These are phyloP conservation scores for Pedinophyceae sp. DNA, from an alignment of 139 green algal genomes.

Conservation along the genomic window DNA sequence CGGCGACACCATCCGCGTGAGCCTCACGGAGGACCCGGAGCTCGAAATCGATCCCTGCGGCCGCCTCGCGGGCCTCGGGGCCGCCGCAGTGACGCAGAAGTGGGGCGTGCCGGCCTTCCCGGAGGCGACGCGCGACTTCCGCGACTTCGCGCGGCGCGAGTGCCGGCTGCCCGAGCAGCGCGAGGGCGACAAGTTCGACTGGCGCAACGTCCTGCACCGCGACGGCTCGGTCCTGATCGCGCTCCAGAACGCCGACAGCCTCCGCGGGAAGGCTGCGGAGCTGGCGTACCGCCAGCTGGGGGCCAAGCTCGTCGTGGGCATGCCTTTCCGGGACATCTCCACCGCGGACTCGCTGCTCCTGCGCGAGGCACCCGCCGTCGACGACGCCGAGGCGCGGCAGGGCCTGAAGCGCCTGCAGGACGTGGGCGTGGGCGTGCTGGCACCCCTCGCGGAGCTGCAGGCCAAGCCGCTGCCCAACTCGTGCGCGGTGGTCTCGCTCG, in stretches of 20 bases:
- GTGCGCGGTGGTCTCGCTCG: constrained; percentile 64
- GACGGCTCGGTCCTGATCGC: constrained; percentile 56
- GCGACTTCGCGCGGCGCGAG: constrained; percentile 61
- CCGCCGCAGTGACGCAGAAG: constrained; percentile 12
- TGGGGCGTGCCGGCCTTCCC: constrained; percentile 59
- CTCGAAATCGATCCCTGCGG: constrained; percentile 90
- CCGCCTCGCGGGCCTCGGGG: constrained; percentile 60
- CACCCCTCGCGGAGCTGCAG: constrained; percentile 39
- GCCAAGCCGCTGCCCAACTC: constrained; percentile 53
- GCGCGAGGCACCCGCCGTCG: constrained; percentile 28
- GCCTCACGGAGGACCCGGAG: constrained; percentile 87
- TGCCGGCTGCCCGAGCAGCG: constrained; percentile 62
- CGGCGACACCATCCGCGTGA: constrained; percentile 95
- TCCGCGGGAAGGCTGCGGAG: constrained; percentile 27
- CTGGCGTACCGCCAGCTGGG: constrained; percentile 72
- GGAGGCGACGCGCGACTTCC: constrained; percentile 72
- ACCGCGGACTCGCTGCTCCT: constrained; percentile 82
- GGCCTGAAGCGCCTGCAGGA: constrained; percentile 65
- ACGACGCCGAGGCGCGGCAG: constrained; percentile 34
- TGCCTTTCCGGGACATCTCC: constrained; percentile 98
- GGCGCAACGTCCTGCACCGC: constrained; percentile 69
- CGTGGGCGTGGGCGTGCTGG: constrained; percentile 68
- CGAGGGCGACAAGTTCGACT: constrained; percentile 65
- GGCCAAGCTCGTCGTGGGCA: constrained; percentile 87
- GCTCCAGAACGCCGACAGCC: constrained; percentile 25